phyloP scores from a whole-genome alignment of 495 filamentous ascomycete species.

The Penicillium cinerascens region DNA sequence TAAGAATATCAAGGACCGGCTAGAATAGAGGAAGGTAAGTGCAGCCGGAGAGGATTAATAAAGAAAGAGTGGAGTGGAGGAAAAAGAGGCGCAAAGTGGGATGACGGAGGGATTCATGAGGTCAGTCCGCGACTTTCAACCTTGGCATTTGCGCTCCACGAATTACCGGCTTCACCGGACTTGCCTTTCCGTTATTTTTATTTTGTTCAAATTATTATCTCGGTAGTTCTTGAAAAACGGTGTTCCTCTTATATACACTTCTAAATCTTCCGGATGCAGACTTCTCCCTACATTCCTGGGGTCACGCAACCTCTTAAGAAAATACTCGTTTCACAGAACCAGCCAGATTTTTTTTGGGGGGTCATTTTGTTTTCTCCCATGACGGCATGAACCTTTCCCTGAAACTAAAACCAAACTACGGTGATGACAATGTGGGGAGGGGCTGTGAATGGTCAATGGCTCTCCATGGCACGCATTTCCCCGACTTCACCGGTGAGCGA shows the following conservation, averaged over 20 bases:
- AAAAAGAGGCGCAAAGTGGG: neutral
- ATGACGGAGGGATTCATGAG: slow-evolving; percentile 33
- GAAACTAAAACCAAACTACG: slow-evolving; percentile 5
- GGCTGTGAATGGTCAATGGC: slow-evolving; percentile 14
- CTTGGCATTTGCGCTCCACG: neutral
- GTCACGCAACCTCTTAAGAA: neutral
- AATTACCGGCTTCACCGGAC: slow-evolving; percentile 34
- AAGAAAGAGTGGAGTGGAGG: slow-evolving; percentile 5
- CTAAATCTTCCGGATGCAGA: slow-evolving; percentile 6
- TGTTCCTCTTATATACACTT: neutral
- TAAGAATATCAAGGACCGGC: slow-evolving; percentile 9
- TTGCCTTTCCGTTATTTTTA: no score
- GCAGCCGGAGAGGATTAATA: slow-evolving; percentile 5
- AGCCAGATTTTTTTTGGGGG: neutral
- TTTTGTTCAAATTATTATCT: no score
- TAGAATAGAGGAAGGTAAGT: neutral
- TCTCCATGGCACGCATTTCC: slow-evolving; percentile 16
- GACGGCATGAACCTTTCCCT: slow-evolving; percentile 15
- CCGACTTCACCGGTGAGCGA: slow-evolving; percentile 32
- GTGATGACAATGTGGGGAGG: slow-evolving; percentile 19
- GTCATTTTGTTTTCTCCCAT: neutral
- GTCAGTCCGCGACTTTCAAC: slow-evolving; percentile 24
- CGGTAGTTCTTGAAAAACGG: neutral
- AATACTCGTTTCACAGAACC: neutral
- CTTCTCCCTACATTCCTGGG: neutral